phyloP scores from a whole-genome alignment of 495 filamentous ascomycete genomes.

The Penicillium crystallinum region DNA sequence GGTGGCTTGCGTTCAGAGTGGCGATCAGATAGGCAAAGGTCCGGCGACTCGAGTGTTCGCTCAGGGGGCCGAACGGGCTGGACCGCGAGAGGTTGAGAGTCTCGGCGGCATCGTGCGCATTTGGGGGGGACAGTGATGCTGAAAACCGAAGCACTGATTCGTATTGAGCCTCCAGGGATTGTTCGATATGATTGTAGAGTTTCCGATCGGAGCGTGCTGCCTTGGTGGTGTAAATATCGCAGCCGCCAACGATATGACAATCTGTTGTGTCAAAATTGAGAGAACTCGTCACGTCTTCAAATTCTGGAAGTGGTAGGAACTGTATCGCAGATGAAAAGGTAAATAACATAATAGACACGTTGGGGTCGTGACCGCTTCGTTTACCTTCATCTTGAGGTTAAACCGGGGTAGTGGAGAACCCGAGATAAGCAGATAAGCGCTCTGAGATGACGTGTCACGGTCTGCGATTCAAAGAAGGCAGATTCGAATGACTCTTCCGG shows the following conservation, averaged over 20 bases:
- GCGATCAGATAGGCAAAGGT: slow-evolving; percentile 96
- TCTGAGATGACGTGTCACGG: not conserved
- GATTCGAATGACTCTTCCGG: not conserved
- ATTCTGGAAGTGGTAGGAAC: slow-evolving; percentile 86
- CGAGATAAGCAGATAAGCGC: slow-evolving; percentile 5
- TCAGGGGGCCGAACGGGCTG: slow-evolving; percentile 85
- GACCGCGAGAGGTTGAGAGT: slow-evolving; percentile 73
- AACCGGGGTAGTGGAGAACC: slow-evolving; percentile 1
- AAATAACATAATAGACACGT: not conserved
- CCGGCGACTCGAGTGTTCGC: slow-evolving; percentile 77
- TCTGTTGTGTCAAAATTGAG: slow-evolving; percentile 92
- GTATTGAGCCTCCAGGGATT: slow-evolving; percentile 82
- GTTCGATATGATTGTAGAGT: slow-evolving; percentile 89
- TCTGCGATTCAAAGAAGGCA: not conserved
- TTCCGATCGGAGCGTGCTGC: slow-evolving; percentile 93
- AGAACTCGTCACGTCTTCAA: slow-evolving; percentile 82
- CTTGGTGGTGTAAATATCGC: slow-evolving; percentile 96
- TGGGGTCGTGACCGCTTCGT: not conserved
- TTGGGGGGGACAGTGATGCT: slow-evolving; percentile 73
- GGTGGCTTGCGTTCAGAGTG: slow-evolving; percentile 93
- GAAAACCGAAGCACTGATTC: slow-evolving; percentile 78
- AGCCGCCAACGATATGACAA: slow-evolving; percentile 81
- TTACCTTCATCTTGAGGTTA: slow-evolving; percentile 25
- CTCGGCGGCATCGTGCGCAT: slow-evolving; percentile 46
- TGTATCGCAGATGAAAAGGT: slow-evolving; percentile 28